phyloP scores from a whole-genome alignment of 495 filamentous ascomycete genomes.

The Immersiella caudata region DNA sequence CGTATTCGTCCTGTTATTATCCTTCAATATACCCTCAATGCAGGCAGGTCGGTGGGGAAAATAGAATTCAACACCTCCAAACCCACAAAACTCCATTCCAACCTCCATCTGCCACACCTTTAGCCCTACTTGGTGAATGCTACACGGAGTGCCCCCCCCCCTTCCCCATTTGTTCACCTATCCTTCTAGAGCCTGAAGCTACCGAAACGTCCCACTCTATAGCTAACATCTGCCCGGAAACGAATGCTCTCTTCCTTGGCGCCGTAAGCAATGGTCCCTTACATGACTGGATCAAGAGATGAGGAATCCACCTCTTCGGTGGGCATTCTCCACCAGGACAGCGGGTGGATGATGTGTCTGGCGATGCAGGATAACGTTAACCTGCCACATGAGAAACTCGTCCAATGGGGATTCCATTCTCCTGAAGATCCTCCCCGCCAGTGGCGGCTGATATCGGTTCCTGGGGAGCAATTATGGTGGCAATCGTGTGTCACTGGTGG shows the following conservation, averaged over 20 bases:
- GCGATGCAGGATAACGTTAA: background rate
- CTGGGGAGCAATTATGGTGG: background rate
- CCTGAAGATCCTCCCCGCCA: background rate
- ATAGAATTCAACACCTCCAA: too few relatives aligned
- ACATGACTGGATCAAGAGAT: background rate
- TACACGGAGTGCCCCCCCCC: background rate
- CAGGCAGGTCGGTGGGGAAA: too few relatives aligned
- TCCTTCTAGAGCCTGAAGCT: background rate
- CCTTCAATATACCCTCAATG: too few relatives aligned
- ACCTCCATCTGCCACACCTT: background rate
- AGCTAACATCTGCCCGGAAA: background rate
- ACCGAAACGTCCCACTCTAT: background rate
- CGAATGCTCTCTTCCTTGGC: background rate
- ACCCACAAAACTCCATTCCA: background rate
- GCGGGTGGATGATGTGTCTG: background rate
- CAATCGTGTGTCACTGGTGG: background rate
- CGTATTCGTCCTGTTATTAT: too few relatives aligned
- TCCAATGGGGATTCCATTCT: background rate
- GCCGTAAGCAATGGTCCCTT: background rate
- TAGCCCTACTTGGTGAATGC: background rate
- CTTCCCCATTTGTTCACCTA: background rate
- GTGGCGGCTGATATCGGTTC: too few relatives aligned
- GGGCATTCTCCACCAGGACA: background rate
- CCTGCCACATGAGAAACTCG: background rate
- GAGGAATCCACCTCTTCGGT: background rate